These are phyloP conservation scores for Lipomyces anomalus DNA, from an alignment of 805 yeast species.

Conservation along the genomic window DNA sequence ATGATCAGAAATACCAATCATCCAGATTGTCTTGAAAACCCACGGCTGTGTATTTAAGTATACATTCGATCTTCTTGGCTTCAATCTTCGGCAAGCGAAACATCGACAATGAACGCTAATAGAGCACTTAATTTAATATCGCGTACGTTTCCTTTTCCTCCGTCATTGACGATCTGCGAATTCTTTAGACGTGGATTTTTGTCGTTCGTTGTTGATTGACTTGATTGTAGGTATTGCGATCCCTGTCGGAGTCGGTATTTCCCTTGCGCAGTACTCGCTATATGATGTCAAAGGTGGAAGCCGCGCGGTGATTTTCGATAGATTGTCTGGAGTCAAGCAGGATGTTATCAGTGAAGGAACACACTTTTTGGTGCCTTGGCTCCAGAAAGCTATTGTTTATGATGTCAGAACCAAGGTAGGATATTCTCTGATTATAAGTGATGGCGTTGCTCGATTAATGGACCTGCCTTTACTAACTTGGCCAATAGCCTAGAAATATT, in stretches of 20 bases:
- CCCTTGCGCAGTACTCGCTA: constrained; percentile 74
- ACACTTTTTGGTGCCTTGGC: constrained; percentile 92
- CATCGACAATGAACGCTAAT: background rate
- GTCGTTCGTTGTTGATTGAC: constrained; percentile 1
- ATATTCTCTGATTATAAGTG: background rate
- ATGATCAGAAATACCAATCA: no score
- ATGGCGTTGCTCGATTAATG: background rate
- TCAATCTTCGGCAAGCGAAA: no score
- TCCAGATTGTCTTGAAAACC: no score
- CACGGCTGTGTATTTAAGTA: no score
- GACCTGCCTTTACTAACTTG: background rate
- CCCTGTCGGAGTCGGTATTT: constrained; percentile 40
- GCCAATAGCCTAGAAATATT: constrained; percentile 68
- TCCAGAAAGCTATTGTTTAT: constrained; percentile 81
- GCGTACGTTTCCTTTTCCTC: no score
- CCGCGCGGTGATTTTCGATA: constrained; percentile 91
- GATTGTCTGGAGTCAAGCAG: constrained; percentile 81
- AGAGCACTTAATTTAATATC: background rate
- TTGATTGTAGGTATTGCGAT: constrained; percentile 26
- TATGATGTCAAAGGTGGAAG: constrained; percentile 96
- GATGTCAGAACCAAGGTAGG: constrained; percentile 78
- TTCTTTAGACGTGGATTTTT: no score
- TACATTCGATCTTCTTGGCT: no score
- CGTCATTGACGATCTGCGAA: no score
- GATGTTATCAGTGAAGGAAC: constrained; percentile 95